Conservation (phyloP, 805 yeast genomes). For the Starmerella bombi region DNA sequence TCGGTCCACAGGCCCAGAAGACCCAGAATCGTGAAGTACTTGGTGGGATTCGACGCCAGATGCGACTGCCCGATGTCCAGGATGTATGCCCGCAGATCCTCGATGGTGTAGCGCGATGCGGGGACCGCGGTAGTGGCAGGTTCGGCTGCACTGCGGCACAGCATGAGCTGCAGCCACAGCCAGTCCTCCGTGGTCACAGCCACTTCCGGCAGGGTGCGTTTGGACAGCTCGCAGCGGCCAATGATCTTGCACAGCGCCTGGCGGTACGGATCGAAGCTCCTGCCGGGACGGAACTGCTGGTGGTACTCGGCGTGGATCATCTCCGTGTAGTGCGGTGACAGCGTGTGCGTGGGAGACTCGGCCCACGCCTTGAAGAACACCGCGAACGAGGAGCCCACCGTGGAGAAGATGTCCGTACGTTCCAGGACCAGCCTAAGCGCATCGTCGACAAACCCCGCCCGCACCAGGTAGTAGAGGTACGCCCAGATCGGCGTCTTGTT, state of each 20-base stretch:
- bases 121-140: slow-evolving; percentile 25
- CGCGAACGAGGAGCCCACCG: slow-evolving; percentile 75
- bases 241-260: slow-evolving; percentile 80
- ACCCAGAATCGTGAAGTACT: slow-evolving; percentile 61
- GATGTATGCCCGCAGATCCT: slow-evolving; percentile 60
- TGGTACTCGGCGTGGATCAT: slow-evolving; percentile 68
- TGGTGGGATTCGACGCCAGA: slow-evolving; percentile 52
- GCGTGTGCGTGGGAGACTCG: slow-evolving; percentile 38
- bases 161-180: slow-evolving; percentile 84
- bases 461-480: slow-evolving; percentile 61
- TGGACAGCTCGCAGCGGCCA: slow-evolving; percentile 70
- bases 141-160: slow-evolving; percentile 42
- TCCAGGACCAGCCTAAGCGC: slow-evolving; percentile 56
- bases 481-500: slow-evolving; percentile 96
- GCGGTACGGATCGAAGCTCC: slow-evolving; percentile 74
- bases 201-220: slow-evolving; percentile 52
- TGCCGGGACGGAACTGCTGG: slow-evolving; percentile 57
- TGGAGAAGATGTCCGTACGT: slow-evolving; percentile 61
- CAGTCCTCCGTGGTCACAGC: slow-evolving; percentile 82
- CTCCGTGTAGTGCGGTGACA: slow-evolving; percentile 56
- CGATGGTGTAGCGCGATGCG: slow-evolving; percentile 40
- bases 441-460: slow-evolving; percentile 72
- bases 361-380: slow-evolving; percentile 61
- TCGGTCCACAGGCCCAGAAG: slow-evolving; percentile 70
- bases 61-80: slow-evolving; percentile 58